Evolutionary conservation across 176 grass and related monocot species (phyloP).

Genomic region (Musa schizocarpa): DNA sequence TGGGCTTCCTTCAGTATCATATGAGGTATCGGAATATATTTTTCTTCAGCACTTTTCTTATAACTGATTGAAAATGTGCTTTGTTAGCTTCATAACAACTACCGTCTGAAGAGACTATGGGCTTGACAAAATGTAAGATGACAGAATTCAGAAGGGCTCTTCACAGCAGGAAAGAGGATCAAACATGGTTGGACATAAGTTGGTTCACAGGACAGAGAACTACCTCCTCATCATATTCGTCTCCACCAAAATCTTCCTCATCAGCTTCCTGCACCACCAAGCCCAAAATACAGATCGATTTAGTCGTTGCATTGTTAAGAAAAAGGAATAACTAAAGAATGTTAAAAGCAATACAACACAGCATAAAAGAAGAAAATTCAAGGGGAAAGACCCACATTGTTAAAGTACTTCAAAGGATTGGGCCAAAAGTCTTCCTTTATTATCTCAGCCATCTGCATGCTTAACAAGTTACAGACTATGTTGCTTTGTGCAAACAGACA

Average conservation of each 20-base stretch:
- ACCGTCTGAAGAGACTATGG: no score
- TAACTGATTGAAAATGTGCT: no score
- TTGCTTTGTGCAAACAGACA: not conserved
- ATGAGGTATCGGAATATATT: no score
- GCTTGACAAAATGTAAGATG: no score
- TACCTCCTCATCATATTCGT: slow-evolving; percentile 11
- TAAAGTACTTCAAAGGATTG: slow-evolving; percentile 35
- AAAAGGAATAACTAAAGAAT: not conserved
- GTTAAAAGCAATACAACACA: not conserved
- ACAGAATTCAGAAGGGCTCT: not conserved
- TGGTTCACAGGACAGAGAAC: not conserved
- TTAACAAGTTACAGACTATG: not conserved
- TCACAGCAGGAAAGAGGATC: not conserved
- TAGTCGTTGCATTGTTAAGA: not conserved
- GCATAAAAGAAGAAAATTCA: not conserved
- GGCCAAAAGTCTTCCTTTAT: slow-evolving; percentile 42
- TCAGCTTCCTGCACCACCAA: slow-evolving; percentile 1
- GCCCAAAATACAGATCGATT: not conserved
- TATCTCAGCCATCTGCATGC: slow-evolving; percentile 31
- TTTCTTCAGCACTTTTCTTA: no score
- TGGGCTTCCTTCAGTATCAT: no score
- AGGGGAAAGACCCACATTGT: slow-evolving; percentile 23
- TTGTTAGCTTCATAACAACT: no score
- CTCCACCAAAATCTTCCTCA: slow-evolving; percentile 9
- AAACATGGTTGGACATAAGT: not conserved